These are phyloP conservation scores for Amaranthus hypochondriacus DNA, from an alignment of 148 eudicot species.

Conservation along the genomic window DNA sequence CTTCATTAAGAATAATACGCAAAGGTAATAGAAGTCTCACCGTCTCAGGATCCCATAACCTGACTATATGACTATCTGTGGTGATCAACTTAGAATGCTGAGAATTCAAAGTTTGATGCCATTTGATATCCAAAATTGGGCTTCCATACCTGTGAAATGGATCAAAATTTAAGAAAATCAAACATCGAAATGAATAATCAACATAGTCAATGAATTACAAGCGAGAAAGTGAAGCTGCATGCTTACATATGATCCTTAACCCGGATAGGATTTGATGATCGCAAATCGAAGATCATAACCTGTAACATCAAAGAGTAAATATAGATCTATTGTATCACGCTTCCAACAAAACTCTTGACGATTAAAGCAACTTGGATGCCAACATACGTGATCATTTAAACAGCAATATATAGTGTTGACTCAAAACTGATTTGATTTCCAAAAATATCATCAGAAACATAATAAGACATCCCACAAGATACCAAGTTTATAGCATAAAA, in stretches of 20 bases:
- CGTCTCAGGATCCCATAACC: constrained; percentile 96
- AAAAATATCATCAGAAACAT: too few relatives aligned
- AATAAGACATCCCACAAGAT: too few relatives aligned
- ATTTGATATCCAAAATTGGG: constrained; percentile 76
- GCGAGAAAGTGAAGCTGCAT: constrained; percentile 1
- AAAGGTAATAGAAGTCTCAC: constrained; percentile 38
- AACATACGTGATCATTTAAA: not conserved
- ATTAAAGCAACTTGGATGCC: not conserved
- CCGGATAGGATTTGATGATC: constrained; percentile 73
- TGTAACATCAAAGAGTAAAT: constrained; percentile 33
- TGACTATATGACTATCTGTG: constrained; percentile 70
- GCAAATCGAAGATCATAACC: constrained; percentile 87
- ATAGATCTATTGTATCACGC: not conserved
- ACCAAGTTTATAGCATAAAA: not conserved
- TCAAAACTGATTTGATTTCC: too few relatives aligned
- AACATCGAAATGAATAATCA: not conserved
- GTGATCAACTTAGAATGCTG: constrained; percentile 63
- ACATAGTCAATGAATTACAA: not conserved
- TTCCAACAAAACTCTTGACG: not conserved
- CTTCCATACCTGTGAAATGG: constrained; percentile 71
- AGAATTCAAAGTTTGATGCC: constrained; percentile 82
- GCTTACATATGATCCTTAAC: constrained; percentile 97
- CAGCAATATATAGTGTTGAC: not conserved
- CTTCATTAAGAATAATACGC: not conserved
- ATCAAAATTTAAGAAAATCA: not conserved